phyloP scores from a whole-genome alignment of 257 asterid genomes.

The Mitragyna speciosa region DNA sequence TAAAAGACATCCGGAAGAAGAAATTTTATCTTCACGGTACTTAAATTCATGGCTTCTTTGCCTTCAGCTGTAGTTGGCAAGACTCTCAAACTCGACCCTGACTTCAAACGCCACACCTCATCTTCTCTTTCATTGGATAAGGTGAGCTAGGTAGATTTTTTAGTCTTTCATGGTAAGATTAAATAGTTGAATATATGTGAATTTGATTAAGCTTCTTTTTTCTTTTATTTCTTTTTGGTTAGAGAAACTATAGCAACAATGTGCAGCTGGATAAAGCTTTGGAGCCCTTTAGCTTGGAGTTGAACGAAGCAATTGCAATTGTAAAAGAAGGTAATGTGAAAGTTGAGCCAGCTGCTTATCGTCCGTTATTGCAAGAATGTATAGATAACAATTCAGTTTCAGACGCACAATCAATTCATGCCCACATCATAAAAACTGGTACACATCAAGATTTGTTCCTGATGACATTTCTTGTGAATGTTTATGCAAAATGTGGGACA shows the following conservation, averaged over 20 bases:
- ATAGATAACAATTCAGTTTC: slow-evolving; percentile 44
- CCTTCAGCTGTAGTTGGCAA: slow-evolving; percentile 57
- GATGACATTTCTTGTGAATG: slow-evolving; percentile 75
- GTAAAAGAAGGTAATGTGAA: slow-evolving; percentile 38
- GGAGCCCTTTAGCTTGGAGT: slow-evolving; percentile 42
- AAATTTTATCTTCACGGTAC: background rate
- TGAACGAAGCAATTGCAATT: slow-evolving; percentile 42
- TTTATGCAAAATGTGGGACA: slow-evolving; percentile 62
- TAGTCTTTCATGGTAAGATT: too few relatives aligned
- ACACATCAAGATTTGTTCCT: slow-evolving; percentile 53
- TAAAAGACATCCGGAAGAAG: background rate
- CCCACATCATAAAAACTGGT: slow-evolving; percentile 69
- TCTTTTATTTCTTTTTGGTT: slow-evolving; percentile 14
- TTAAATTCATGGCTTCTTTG: slow-evolving; percentile 73
- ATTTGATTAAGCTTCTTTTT: background rate
- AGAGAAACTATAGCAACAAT: slow-evolving; percentile 43
- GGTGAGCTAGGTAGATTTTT: slow-evolving; percentile 32
- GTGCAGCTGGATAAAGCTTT: slow-evolving; percentile 40
- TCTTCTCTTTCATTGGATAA: slow-evolving; percentile 56
- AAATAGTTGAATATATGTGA: background rate
- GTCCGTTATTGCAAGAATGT: slow-evolving; percentile 70
- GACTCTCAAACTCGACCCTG: slow-evolving; percentile 65
- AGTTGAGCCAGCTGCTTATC: slow-evolving; percentile 56
- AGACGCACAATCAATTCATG: slow-evolving; percentile 53
- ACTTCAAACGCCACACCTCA: slow-evolving; percentile 48